These are phyloP conservation scores for Lagerstroemia speciosa DNA, from an alignment of 345 rosid species.

Conservation along the genomic window DNA sequence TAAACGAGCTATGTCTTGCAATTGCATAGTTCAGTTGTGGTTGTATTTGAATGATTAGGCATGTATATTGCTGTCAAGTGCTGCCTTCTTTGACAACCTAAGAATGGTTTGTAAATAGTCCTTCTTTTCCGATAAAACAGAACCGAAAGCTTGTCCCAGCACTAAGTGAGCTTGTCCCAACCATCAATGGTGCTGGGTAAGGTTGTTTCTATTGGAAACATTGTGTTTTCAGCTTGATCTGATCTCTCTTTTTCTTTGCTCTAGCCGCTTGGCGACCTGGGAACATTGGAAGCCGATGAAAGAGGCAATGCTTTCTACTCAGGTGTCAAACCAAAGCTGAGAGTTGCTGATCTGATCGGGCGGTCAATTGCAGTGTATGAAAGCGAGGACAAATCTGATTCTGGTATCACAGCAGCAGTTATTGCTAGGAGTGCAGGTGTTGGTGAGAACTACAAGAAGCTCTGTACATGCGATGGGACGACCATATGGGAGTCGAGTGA, in stretches of 20 bases:
- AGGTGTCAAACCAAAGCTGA: constrained; percentile 50
- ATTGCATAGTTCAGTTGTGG: too few species aligned
- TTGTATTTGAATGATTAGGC: too few species aligned
- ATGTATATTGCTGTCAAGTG: too few species aligned
- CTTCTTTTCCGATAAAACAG: too few species aligned
- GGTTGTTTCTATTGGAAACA: not conserved
- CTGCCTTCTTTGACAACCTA: too few species aligned
- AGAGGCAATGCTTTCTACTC: constrained; percentile 71
- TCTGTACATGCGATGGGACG: constrained; percentile 84
- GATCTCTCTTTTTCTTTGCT: constrained; percentile 1
- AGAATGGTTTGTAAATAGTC: too few species aligned
- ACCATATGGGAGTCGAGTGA: constrained; percentile 84
- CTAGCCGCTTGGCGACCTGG: constrained; percentile 92
- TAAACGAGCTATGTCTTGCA: too few species aligned
- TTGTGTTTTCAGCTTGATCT: not conserved
- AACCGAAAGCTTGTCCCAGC: too few species aligned
- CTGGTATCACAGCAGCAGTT: constrained; percentile 66
- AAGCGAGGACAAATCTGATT: constrained; percentile 54
- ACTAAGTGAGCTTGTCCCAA: too few species aligned
- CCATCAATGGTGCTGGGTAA: too few species aligned
- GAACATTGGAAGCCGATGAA: constrained; percentile 63
- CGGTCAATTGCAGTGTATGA: constrained; percentile 50
- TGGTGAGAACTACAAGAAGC: constrained; percentile 91
- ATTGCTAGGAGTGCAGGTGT: constrained; percentile 93
- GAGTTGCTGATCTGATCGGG: constrained; percentile 74